A percentile compares a stretch with the other conserved stretches of the same genome.
Conservation (phyloP, 345 rosid species). For the Bruguiera parviflora region DNA sequence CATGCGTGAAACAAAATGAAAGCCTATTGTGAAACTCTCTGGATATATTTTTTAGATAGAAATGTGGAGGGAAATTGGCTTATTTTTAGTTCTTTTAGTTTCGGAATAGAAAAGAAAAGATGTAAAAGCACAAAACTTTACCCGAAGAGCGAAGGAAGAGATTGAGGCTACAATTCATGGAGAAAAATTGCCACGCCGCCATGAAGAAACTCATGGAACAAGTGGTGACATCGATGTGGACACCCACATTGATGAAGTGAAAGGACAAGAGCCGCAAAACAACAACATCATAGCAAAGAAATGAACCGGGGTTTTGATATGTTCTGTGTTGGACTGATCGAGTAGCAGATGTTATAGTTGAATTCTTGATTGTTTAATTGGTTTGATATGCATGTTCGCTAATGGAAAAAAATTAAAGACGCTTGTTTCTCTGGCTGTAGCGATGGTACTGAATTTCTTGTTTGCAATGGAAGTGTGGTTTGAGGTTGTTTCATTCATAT, state of each 20-base stretch:
- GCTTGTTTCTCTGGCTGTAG: neutral
- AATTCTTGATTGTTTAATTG: constrained; percentile 7
- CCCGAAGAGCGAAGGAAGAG: constrained; percentile 43
- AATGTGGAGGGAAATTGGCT: neutral
- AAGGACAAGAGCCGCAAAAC: constrained; percentile 44
- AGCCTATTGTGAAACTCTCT: no score
- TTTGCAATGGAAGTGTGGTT: neutral
- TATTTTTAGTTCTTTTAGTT: neutral
- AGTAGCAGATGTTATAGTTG: neutral
- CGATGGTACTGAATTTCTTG: no score
- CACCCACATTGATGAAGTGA: constrained; percentile 39
- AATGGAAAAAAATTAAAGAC: no score
- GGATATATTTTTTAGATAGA: no score
- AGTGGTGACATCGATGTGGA: constrained; percentile 47
- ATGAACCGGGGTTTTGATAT: neutral
- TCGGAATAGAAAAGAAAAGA: constrained; percentile 22
- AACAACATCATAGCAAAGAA: constrained; percentile 34
- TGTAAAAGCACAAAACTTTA: constrained; percentile 30
- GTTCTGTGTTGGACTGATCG: neutral
- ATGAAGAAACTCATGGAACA: constrained; percentile 45
- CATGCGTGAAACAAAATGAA: no score
- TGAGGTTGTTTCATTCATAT: neutral
- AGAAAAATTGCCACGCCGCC: constrained; percentile 20
- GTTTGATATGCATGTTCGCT: neutral
- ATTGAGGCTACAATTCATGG: constrained; percentile 24